phyloP scores from a whole-genome alignment of 306 rosid species.

The Ormosia emarginata region DNA sequence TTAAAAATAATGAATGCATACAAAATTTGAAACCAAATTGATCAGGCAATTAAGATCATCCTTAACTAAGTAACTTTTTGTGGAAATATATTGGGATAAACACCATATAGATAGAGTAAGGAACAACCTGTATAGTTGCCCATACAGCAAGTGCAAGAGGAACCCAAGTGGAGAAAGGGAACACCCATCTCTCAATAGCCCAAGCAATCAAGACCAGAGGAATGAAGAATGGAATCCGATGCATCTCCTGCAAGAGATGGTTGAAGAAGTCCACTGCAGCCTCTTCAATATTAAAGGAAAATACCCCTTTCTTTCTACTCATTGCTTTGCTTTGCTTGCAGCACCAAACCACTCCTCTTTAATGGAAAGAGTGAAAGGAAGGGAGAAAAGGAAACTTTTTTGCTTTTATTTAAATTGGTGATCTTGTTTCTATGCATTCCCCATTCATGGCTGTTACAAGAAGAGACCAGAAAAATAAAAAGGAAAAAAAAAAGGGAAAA shows the following conservation, averaged over 20 bases:
- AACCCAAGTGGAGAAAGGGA: slow-evolving; percentile 83
- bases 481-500: not conserved
- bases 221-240: slow-evolving; percentile 46
- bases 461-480: not conserved
- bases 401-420: not conserved
- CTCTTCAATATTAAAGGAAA: slow-evolving; percentile 39
- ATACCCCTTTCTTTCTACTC: slow-evolving; percentile 39
- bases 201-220: slow-evolving; percentile 74
- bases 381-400: not conserved
- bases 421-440: not conserved
- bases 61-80: not conserved
- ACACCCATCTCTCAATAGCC: slow-evolving; percentile 82
- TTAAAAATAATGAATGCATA: not conserved
- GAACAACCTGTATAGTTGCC: slow-evolving; percentile 76
- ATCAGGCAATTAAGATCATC: not conserved
- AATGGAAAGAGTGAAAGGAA: not conserved
- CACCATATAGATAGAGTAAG: not conserved
- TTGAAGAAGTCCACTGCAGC: slow-evolving; percentile 51
- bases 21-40: not conserved
- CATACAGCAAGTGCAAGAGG: slow-evolving; percentile 73
- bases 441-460: not conserved
- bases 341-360: slow-evolving; percentile 18
- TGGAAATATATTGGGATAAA: not conserved
- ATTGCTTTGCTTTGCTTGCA: slow-evolving; percentile 34
- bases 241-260: slow-evolving; percentile 51